These are phyloP conservation scores for Arthroderma uncinatum DNA, from an alignment of 2,329 filamentous ascomycete species.

Conservation along the genomic window DNA sequence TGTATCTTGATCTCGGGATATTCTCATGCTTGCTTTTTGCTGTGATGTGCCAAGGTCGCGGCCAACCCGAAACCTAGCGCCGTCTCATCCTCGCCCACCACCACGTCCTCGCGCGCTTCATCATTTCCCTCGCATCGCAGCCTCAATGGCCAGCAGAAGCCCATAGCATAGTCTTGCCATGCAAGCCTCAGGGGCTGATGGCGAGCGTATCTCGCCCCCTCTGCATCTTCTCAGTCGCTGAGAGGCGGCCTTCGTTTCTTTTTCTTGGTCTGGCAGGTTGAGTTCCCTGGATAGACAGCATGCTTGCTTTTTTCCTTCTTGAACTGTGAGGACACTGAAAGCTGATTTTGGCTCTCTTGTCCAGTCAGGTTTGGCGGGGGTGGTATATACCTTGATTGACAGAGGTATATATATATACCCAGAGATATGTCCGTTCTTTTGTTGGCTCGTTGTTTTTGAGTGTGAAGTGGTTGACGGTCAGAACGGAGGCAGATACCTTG, in stretches of 20 bases:
- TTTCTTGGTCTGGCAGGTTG: not conserved
- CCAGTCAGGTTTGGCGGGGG: not conserved
- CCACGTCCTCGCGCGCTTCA: not conserved
- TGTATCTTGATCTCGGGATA: not conserved
- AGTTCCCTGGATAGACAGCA: not conserved
- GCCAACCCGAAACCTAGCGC: slow-evolving; percentile 5
- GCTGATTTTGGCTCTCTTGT: not conserved
- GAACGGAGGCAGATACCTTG: not conserved
- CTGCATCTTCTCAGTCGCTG: not conserved
- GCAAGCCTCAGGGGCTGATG: not conserved
- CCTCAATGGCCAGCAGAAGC: slow-evolving; percentile 1
- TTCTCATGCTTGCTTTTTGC: not conserved
- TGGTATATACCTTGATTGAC: not conserved
- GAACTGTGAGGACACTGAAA: not conserved
- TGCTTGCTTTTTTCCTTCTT: slow-evolving; percentile 1
- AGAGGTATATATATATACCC: not conserved
- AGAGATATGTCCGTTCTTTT: not conserved
- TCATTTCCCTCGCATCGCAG: not conserved
- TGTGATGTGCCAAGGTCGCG: not conserved
- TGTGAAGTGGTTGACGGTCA: not conserved
- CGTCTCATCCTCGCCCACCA: not conserved
- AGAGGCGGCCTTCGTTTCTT: not conserved
- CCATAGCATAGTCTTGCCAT: not conserved
- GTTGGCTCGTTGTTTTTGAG: not conserved
- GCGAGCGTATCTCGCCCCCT: not conserved